Evolutionary conservation across 139 green algal genomes (phyloP), one percentile per base, ranked within the genome.

Genomic region (Micractinium sp.): DNA sequence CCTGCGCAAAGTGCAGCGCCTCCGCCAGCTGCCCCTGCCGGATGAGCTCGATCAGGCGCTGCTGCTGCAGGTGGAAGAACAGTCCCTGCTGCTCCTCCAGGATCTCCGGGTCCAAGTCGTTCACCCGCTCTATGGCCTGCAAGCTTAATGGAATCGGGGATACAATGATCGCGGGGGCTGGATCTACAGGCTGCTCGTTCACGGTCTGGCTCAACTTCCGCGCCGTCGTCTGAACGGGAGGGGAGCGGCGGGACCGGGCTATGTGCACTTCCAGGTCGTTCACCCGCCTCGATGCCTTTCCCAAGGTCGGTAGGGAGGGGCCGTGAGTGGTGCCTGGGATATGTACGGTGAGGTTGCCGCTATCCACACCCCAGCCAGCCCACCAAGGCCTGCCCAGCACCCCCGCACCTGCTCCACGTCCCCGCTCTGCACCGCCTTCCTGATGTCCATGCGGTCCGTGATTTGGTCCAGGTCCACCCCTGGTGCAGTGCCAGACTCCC

Each of bases 41-140:
- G 31, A 99, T 97, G 31, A 99, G 92, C 94, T 99, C 97, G 41
- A 99, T 99, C 27, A 99, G 89, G 33, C 93, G 94, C 94, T 99
- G 97, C 93, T 99, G 97, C 89, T 99, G 97, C 61, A 99, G 92
- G 89, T 98, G 97, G 92, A 99, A 99, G 80, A 96, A 96, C 77
- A 99, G 95, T 41, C 93, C 73, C 1, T 92, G 85, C 73, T 97
- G 92, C 36, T 94, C 92, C 77, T 99, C 97, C 69, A 99, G 90
- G 35, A 99, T 98, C 93, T 98, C 53, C 19, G 85, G 83, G 77
- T 91, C 66, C 25, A 88, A 53, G 35, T 92, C 83, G 73, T 91
- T 93, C 77, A 98, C 96, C 16, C 91, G 90, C 39, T 98, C 97
- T 19, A 99, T 97, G 0, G 97, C 97, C 39, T 95, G 91, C 85